These are phyloP conservation scores for Euphorbia corollata DNA, from an alignment of 441 rosid species.

Conservation along the genomic window DNA sequence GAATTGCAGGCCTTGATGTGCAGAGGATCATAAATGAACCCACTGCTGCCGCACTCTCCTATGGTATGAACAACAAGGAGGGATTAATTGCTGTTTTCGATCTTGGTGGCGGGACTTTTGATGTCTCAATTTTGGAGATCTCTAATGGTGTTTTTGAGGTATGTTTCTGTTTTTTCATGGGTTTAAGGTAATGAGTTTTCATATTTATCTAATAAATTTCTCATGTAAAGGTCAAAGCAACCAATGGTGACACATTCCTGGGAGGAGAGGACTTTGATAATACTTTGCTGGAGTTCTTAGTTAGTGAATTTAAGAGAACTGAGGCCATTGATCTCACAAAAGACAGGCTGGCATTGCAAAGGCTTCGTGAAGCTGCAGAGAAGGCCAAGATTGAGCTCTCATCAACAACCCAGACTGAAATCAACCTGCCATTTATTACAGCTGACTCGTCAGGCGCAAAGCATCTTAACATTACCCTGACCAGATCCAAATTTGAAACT, in stretches of 20 bases:
- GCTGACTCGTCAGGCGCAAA: constrained; percentile 90
- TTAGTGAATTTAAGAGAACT: constrained; percentile 63
- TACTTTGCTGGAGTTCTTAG: constrained; percentile 66
- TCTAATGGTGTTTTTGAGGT: constrained; percentile 95
- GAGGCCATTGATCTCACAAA: constrained; percentile 73
- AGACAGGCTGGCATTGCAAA: constrained; percentile 81
- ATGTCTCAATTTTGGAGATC: constrained; percentile 76
- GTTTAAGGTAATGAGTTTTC: not conserved
- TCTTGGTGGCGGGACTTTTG: constrained; percentile 92
- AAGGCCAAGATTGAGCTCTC: constrained; percentile 93
- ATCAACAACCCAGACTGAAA: constrained; percentile 85
- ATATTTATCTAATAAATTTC: not conserved
- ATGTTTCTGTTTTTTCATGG: not conserved
- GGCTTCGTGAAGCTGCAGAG: constrained; percentile 98
- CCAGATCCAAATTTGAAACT: constrained; percentile 72
- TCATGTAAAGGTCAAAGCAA: constrained; percentile 75
- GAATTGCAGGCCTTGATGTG: constrained; percentile 78
- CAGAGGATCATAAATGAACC: constrained; percentile 89
- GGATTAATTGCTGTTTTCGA: constrained; percentile 88
- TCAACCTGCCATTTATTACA: constrained; percentile 86
- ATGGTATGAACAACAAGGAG: constrained; percentile 89
- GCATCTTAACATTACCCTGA: constrained; percentile 72
- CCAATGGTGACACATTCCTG: constrained; percentile 92
- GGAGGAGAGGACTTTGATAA: constrained; percentile 98
- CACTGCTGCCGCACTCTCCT: constrained; percentile 89